Base-by-base conservation (phyloP, 352 stramenopile species). In the Phytophthora sp. region DNA sequence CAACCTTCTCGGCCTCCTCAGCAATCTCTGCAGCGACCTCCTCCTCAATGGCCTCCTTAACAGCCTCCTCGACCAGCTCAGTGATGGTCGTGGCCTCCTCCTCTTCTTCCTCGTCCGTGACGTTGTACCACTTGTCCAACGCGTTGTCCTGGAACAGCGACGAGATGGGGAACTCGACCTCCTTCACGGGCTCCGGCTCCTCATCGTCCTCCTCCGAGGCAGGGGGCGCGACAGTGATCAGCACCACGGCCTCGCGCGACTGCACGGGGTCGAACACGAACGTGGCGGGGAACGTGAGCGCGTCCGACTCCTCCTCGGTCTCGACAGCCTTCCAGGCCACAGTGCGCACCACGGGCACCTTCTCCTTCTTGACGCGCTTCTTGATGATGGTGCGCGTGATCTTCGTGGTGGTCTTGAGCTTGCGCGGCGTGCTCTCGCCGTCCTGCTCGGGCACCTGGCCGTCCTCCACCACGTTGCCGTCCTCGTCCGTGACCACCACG, bases 191-290 rank as follows among this genome's bases (percentile, higher is more conserved):
- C 39, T 92, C 78, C 5, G 46, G 27, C 39, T 89, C 76, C 23
- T 73, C 77, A 0, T 82, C 81, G 1, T 87, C 76, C 15, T 92
- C 74, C 18, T 81, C 72, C 27, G 60, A 27, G 18, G 58, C 49
- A 41, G 75, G 32, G 15, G 62, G 35, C 26, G 62, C 70, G 15
- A 95, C 77, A 18, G 87, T 78, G 54, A 95, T 76, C 17, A 70
- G 89, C 67, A 92, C 81, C 4, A 92, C 65, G 15, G 87, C 84
- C 63, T 95, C 87, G 20, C 84, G 84, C 32, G 85, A 93, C 63
- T 92, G 87, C 62, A 95, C 81, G 0, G 79, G 83, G 54, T 95
- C 87, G 48, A 94, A 95, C 39, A 90, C 79, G 38, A 95, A 90
- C 26, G 75, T 85, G 10, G 73, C 76, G 10, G 84, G 87, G 62